phyloP scores from a whole-genome alignment of 2,329 filamentous ascomycete genomes.

The Xylaria arbuscula region DNA sequence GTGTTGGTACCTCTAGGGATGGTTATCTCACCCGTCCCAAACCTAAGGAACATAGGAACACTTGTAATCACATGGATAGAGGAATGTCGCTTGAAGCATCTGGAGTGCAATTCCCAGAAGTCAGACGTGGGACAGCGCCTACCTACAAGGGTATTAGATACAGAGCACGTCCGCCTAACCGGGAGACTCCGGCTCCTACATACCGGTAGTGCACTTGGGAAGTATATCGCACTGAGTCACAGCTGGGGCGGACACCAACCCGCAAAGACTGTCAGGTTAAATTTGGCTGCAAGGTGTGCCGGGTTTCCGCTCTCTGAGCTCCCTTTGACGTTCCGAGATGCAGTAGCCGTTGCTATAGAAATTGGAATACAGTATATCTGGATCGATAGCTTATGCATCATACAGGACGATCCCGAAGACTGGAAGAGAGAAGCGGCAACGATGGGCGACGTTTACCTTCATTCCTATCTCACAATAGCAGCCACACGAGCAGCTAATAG shows the following conservation, averaged over 20 bases:
- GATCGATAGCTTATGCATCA: slow-evolving; percentile 26
- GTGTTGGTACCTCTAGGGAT: background rate
- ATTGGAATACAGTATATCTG: slow-evolving; percentile 23
- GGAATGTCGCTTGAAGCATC: slow-evolving; percentile 4
- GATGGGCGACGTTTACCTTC: background rate
- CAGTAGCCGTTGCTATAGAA: slow-evolving; percentile 15
- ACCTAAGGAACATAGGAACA: background rate
- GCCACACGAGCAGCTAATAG: background rate
- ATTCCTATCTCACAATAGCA: background rate
- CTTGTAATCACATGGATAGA: background rate
- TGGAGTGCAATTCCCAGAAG: slow-evolving; percentile 3
- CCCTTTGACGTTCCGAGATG: slow-evolving; percentile 18
- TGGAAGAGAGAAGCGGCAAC: slow-evolving; percentile 16
- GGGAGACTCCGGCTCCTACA: slow-evolving; percentile 10
- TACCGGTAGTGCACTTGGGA: background rate
- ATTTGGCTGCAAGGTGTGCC: slow-evolving; percentile 13
- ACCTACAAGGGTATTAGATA: slow-evolving; percentile 17
- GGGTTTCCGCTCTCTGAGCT: slow-evolving; percentile 16
- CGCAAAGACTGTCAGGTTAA: slow-evolving; percentile 18
- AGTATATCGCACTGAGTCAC: slow-evolving; percentile 25
- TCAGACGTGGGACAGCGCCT: background rate
- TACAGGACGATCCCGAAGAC: slow-evolving; percentile 27
- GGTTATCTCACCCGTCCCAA: background rate
- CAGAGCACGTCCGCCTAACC: background rate
- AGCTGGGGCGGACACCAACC: slow-evolving; percentile 18